phyloP scores from a whole-genome alignment of 139 green algal species.

The Chlorella sp. region DNA sequence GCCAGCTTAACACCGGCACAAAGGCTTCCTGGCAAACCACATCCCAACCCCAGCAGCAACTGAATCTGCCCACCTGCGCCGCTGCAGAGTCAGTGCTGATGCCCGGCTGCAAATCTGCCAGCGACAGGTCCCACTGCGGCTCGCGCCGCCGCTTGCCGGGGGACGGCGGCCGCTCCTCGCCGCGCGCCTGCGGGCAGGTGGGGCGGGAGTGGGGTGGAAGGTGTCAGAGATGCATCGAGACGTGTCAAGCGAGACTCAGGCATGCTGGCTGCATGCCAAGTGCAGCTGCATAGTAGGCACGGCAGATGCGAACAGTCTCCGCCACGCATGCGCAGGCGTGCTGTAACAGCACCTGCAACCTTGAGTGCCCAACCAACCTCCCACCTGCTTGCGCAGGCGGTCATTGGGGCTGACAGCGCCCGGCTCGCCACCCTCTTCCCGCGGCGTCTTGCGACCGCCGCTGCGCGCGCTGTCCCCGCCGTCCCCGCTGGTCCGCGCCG shows the following conservation, averaged over 20 bases:
- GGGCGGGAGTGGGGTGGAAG: no score
- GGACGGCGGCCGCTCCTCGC: constrained; percentile 22
- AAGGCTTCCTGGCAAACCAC: no score
- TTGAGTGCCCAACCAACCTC: background rate
- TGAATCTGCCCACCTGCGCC: background rate
- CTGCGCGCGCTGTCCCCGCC: constrained; percentile 37
- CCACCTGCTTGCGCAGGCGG: constrained; percentile 47
- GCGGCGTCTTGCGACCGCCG: constrained; percentile 49
- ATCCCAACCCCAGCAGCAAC: background rate
- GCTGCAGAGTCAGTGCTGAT: constrained; percentile 10
- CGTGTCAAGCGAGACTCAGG: no score
- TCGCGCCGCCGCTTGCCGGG: constrained; percentile 31
- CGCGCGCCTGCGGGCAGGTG: constrained; percentile 7
- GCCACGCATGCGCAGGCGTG: no score
- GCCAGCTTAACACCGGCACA: no score
- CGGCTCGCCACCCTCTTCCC: constrained; percentile 8
- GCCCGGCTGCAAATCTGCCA: constrained; percentile 11
- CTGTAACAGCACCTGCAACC: background rate
- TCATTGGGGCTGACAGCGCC: constrained; percentile 44
- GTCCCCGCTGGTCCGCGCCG: background rate
- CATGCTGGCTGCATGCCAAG: background rate
- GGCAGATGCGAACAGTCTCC: background rate
- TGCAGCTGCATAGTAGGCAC: background rate
- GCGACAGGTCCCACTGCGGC: constrained; percentile 10
- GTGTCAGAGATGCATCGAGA: no score